Conservation (phyloP, 768 basidiomycete genomes). For the Tephrocybe sp. region DNA sequence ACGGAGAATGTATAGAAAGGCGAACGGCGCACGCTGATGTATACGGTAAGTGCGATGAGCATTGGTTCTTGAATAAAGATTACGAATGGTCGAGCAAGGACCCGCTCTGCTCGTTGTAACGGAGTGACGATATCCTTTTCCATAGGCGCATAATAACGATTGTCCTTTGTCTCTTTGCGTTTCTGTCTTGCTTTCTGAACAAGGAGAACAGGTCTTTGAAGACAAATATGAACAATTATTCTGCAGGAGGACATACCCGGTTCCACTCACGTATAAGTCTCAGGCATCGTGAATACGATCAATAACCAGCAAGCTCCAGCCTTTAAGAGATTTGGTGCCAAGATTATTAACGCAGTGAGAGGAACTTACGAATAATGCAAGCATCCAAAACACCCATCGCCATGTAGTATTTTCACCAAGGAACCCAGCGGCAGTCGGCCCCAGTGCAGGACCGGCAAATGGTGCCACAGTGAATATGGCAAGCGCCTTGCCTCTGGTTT, state of each 20-base stretch:
- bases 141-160: slow-evolving; percentile 50
- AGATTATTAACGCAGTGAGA: neutral
- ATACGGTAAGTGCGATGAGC: slow-evolving; percentile 59
- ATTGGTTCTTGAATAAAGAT: slow-evolving; percentile 68
- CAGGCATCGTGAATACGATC: slow-evolving; percentile 58
- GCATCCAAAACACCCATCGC: slow-evolving; percentile 70
- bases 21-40: slow-evolving; percentile 50
- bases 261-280: slow-evolving; percentile 57
- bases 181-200: slow-evolving; percentile 48
- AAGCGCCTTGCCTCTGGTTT: slow-evolving; percentile 62
- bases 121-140: slow-evolving; percentile 41
- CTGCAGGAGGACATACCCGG: too few species aligned
- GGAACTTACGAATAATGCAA: slow-evolving; percentile 52
- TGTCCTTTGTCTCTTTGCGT: slow-evolving; percentile 53
- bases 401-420: slow-evolving; percentile 48
- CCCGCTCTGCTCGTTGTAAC: slow-evolving; percentile 40
- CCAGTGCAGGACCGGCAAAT: slow-evolving; percentile 66
- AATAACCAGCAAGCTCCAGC: slow-evolving; percentile 48
- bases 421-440: slow-evolving; percentile 54
- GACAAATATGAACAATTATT: neutral
- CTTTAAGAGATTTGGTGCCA: slow-evolving; percentile 24
- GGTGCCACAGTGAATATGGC: slow-evolving; percentile 64
- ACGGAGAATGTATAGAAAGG: too few species aligned
- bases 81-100: slow-evolving; percentile 58
- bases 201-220: slow-evolving; percentile 59